Evolutionary conservation across 805 yeast genomes (phyloP).

Genomic region (Candida nemodendra): DNA sequence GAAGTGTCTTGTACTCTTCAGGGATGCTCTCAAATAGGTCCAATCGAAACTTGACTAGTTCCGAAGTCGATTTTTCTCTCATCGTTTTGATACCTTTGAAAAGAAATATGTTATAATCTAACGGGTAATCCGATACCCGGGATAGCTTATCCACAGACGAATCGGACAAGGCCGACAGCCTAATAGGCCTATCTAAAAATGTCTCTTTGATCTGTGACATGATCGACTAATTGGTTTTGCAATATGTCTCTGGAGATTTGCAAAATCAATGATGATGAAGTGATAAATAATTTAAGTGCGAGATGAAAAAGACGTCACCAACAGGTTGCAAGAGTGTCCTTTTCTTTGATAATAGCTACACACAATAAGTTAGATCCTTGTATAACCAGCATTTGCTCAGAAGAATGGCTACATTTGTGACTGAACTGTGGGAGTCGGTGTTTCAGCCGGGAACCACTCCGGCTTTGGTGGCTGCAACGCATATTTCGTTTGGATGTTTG

Average conservation of each 20-base stretch:
- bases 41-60: conserved; percentile 23
- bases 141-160: conserved; percentile 18
- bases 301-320: too few relatives aligned
- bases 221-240: too few relatives aligned
- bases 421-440: conserved; percentile 84
- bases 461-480: conserved; percentile 85
- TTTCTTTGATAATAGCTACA: too few relatives aligned
- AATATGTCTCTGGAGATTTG: too few relatives aligned
- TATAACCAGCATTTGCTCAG: too few relatives aligned
- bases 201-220: too few relatives aligned
- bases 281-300: too few relatives aligned
- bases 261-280: too few relatives aligned
- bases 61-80: conserved; percentile 18
- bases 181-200: conserved; percentile 15
- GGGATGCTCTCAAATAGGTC: conserved; percentile 23
- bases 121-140: conserved; percentile 34
- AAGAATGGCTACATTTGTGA: conserved; percentile 45
- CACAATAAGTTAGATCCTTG: too few relatives aligned
- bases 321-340: too few relatives aligned
- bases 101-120: conserved; percentile 39
- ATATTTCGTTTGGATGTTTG: conserved; percentile 70
- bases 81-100: conserved; percentile 31
- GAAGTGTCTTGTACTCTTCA: conserved; percentile 21
- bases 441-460: conserved; percentile 94
- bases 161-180: conserved; percentile 10